A percentile compares a stretch with the other conserved stretches of the same genome.
phyloP scores from a whole-genome alignment of 495 filamentous ascomycete genomes.

The Penicillium coffeae region DNA sequence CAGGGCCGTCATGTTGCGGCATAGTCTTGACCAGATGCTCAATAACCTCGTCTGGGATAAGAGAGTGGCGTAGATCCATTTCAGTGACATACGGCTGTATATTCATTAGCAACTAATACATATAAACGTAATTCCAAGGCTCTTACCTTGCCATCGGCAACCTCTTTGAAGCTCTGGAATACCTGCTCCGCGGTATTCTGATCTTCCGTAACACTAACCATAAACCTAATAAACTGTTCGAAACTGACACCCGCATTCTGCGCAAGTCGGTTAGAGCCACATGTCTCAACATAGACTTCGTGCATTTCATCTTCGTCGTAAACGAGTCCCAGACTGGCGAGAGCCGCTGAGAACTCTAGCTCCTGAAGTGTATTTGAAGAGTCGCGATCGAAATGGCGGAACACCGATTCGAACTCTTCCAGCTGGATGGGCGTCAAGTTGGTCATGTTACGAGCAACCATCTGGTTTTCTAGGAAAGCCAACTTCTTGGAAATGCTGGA shows the following conservation, averaged over 20 bases:
- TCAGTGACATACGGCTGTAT: conserved; percentile 88
- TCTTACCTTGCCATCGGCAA: conserved; percentile 88
- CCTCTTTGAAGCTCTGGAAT: conserved; percentile 92
- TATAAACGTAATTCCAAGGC: not conserved
- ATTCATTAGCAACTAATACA: not conserved
- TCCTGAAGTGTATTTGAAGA: conserved; percentile 86
- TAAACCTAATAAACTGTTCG: conserved; percentile 98
- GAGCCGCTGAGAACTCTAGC: conserved; percentile 89
- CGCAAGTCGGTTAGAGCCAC: conserved; percentile 41
- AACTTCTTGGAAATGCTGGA: conserved; percentile 92
- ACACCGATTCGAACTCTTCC: conserved; percentile 96
- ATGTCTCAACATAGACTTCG: conserved; percentile 78
- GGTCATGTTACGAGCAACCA: conserved; percentile 96
- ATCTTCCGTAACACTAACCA: conserved; percentile 98
- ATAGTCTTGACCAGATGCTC: conserved; percentile 86
- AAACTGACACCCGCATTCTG: conserved; percentile 72
- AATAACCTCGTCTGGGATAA: conserved; percentile 93
- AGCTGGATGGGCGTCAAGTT: conserved; percentile 97
- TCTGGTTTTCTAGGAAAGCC: conserved; percentile 94
- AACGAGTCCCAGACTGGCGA: conserved; percentile 88
- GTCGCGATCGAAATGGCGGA: conserved; percentile 96
- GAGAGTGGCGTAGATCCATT: conserved; percentile 87
- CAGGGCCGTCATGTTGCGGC: conserved; percentile 73
- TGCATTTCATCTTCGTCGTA: conserved; percentile 98
- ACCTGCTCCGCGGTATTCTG: conserved; percentile 98